Conservation (phyloP, 2,329 filamentous ascomycete genomes). For the Aspergillus terreus region DNA sequence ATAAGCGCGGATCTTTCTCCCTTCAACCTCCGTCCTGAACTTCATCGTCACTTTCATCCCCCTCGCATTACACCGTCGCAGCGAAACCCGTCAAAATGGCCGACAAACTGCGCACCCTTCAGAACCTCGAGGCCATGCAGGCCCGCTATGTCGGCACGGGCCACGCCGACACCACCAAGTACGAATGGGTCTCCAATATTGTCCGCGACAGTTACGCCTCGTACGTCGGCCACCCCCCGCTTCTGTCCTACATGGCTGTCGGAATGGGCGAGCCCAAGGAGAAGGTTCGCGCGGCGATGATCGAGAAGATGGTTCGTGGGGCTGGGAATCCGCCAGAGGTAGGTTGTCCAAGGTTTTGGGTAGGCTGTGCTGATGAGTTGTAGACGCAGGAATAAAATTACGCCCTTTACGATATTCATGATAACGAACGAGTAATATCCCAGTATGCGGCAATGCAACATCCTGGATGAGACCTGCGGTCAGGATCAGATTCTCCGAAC, state of each 20-base stretch:
- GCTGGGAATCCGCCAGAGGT: constrained; percentile 65
- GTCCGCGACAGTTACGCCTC: constrained; percentile 87
- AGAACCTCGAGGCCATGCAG: constrained; percentile 96
- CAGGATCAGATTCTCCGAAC: too few species aligned
- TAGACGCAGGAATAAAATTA: not conserved
- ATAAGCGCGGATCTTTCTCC: not conserved
- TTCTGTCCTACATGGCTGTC: constrained; percentile 84
- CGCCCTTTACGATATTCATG: not conserved
- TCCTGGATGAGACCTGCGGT: too few species aligned
- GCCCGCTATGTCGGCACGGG: constrained; percentile 94
- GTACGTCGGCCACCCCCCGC: constrained; percentile 82
- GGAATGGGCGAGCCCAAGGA: constrained; percentile 81
- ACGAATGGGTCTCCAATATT: constrained; percentile 97
- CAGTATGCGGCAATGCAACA: too few species aligned
- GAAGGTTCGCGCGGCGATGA: constrained; percentile 73
- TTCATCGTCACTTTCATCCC: not conserved
- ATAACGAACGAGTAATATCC: not conserved
- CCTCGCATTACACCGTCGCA: not conserved
- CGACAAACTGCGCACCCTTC: constrained; percentile 95
- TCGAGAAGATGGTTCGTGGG: constrained; percentile 69
- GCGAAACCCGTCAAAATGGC: constrained; percentile 52
- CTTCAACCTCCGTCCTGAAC: not conserved
- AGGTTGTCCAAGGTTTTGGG: constrained; percentile 6
- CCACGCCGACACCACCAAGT: constrained; percentile 92
- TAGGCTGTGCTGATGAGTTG: not conserved